Conservation (phyloP, 2,329 filamentous ascomycete species). For the Talaromyces sp. region DNA sequence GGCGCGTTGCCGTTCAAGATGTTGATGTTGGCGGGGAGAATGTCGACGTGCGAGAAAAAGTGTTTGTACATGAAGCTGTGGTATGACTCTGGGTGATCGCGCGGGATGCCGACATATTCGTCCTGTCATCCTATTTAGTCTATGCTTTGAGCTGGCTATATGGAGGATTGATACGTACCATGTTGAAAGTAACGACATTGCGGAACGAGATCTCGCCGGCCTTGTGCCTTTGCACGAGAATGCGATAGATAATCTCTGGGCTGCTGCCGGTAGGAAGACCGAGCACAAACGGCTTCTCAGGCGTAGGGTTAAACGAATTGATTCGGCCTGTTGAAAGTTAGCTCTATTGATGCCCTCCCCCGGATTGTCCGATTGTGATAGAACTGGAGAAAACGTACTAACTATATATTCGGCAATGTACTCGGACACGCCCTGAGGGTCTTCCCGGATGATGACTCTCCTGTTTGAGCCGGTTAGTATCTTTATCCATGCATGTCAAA, state of each 20-base stretch:
- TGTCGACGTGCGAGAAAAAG: constrained; percentile 83
- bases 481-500: neutral
- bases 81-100: constrained; percentile 81
- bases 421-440: constrained; percentile 64
- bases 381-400: constrained; percentile 46
- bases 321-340: constrained; percentile 61
- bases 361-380: neutral
- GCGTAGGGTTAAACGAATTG: constrained; percentile 70
- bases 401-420: constrained; percentile 83
- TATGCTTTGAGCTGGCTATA: too few species aligned
- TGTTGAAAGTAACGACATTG: constrained; percentile 89
- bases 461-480: constrained; percentile 44
- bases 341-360: neutral
- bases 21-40: constrained; percentile 77
- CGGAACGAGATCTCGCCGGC: constrained; percentile 70
- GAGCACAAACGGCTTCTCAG: constrained; percentile 73
- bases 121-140: constrained; percentile 60
- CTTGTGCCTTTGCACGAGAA: constrained; percentile 59
- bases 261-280: constrained; percentile 82
- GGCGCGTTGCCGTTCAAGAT: constrained; percentile 78
- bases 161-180: too few species aligned
- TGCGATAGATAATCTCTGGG: constrained; percentile 73
- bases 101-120: constrained; percentile 80
- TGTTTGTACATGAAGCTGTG: constrained; percentile 93
- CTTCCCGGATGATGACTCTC: constrained; percentile 80